Percentiles rank a stretch among this genome's conserved stretches.
These are phyloP conservation scores for Choiromyces venosus DNA, from an alignment of 495 filamentous ascomycete genomes.

Conservation along the genomic window DNA sequence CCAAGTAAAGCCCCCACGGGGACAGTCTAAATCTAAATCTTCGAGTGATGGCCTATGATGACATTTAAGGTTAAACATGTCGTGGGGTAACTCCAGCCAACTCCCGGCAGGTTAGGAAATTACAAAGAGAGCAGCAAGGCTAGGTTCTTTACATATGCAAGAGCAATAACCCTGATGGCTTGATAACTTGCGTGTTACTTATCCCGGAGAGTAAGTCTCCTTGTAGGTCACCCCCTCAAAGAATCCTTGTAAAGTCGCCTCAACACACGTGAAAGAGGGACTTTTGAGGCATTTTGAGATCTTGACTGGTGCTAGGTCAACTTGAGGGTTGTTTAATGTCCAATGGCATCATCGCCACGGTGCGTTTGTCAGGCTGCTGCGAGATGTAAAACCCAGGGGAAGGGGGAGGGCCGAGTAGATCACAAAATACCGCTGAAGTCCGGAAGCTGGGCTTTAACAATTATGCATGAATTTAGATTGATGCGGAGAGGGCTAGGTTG, in stretches of 20 bases:
- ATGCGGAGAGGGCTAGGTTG: neutral
- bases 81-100: neutral
- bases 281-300: neutral
- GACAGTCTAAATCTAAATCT: neutral
- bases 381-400: neutral
- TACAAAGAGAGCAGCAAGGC: neutral
- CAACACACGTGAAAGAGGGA: neutral
- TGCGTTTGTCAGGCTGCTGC: neutral
- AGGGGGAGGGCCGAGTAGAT: neutral
- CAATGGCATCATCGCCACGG: neutral
- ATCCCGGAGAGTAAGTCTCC: neutral
- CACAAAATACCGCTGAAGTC: neutral
- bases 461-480: neutral
- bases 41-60: neutral
- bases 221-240: neutral
- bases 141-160: neutral
- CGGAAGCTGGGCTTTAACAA: neutral
- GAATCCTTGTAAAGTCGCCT: neutral
- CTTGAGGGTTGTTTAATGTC: neutral
- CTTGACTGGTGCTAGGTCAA: neutral
- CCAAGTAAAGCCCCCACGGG: neutral
- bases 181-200: neutral
- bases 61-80: neutral
- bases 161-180: neutral
- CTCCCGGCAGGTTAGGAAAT: neutral